phyloP scores from a whole-genome alignment of 2,329 filamentous ascomycete genomes.

The Colletotrichum filicis region DNA sequence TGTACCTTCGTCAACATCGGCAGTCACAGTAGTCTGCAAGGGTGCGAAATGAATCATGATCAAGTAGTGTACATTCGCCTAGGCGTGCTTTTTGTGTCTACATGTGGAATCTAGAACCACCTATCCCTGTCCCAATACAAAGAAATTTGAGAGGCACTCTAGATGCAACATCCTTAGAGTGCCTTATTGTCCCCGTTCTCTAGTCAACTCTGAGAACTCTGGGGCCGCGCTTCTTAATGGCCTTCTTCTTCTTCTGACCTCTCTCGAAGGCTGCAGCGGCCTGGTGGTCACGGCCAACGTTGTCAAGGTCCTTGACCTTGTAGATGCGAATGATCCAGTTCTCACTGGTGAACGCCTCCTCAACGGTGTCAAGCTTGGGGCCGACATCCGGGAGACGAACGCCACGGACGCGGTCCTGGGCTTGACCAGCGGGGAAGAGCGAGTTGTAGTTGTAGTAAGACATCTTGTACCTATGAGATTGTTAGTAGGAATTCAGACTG shows the following conservation, averaged over 20 bases:
- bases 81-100: slow-evolving; percentile 46
- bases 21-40: not conserved
- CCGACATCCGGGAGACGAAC: slow-evolving; percentile 83
- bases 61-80: slow-evolving; percentile 47
- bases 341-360: slow-evolving; percentile 98
- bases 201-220: slow-evolving; percentile 79
- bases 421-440: slow-evolving; percentile 92
- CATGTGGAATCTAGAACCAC: slow-evolving; percentile 30
- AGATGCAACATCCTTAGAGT: slow-evolving; percentile 17
- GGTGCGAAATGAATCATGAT: slow-evolving; percentile 14
- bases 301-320: slow-evolving; percentile 99
- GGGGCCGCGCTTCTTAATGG: slow-evolving; percentile 76
- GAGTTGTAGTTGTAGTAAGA: slow-evolving; percentile 97
- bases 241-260: slow-evolving; percentile 87
- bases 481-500: slow-evolving; percentile 39
- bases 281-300: slow-evolving; percentile 89
- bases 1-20: not conserved
- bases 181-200: not conserved
- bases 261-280: slow-evolving; percentile 76
- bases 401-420: slow-evolving; percentile 88
- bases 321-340: slow-evolving; percentile 99
- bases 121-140: slow-evolving; percentile 32
- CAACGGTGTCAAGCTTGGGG: slow-evolving; percentile 86
- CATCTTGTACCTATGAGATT: slow-evolving; percentile 91
- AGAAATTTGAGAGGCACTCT: slow-evolving; percentile 19